Conservation (phyloP, 345 rosid species). For the Acer yangbiense region DNA sequence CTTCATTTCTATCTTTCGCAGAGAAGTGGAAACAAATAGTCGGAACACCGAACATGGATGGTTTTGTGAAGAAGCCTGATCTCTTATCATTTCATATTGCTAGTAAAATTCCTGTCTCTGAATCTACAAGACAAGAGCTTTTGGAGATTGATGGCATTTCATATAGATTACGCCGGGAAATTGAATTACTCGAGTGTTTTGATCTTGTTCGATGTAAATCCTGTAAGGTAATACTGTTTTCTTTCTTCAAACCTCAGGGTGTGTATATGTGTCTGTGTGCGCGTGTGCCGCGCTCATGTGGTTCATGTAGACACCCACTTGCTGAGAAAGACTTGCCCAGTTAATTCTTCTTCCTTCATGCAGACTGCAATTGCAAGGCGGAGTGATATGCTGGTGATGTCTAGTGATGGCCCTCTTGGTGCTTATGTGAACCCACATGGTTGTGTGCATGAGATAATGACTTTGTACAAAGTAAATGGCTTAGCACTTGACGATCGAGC, state of each 20-base stretch:
- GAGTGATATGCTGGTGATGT: constrained; percentile 97
- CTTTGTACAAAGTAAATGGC: constrained; percentile 67
- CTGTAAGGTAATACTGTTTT: constrained; percentile 61
- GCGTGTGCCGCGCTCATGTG: not conserved
- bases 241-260: not conserved
- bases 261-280: not conserved
- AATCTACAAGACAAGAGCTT: constrained; percentile 87
- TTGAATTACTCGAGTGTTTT: constrained; percentile 71
- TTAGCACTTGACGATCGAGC: constrained; percentile 57
- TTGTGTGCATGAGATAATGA: constrained; percentile 80
- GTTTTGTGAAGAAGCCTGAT: constrained; percentile 74
- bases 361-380: constrained; percentile 82
- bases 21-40: constrained; percentile 93
- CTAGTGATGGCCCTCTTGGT: constrained; percentile 95
- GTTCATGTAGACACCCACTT: not conserved
- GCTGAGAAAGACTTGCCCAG: not conserved
- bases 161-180: constrained; percentile 83
- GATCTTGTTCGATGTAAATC: constrained; percentile 76
- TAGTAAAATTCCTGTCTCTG: constrained; percentile 93
- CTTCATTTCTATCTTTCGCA: constrained; percentile 34
- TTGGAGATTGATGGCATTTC: constrained; percentile 89
- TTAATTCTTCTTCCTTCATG: constrained; percentile 19
- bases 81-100: constrained; percentile 83
- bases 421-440: constrained; percentile 87
- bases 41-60: constrained; percentile 75